phyloP scores from a whole-genome alignment of 768 basidiomycete species.

The Naganishia randhawae region DNA sequence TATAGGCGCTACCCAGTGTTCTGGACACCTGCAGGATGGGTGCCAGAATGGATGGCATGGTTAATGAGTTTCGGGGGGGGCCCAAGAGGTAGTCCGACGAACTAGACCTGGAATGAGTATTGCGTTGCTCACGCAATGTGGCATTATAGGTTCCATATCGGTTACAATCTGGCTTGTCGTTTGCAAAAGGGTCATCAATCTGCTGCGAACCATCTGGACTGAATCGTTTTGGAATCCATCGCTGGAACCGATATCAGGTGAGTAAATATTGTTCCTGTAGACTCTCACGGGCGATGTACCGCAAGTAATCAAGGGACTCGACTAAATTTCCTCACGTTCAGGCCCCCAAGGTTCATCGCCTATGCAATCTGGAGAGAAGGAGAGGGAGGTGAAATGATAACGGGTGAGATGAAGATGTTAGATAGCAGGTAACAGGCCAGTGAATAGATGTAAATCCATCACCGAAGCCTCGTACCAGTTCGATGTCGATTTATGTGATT shows the following conservation, averaged over 20 bases:
- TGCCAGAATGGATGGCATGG: conserved; percentile 77
- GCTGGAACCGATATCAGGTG: neutral
- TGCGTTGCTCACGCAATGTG: neutral
- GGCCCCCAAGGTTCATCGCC: no score
- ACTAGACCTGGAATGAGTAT: neutral
- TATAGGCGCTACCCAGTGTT: conserved; percentile 87
- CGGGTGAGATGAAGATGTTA: no score
- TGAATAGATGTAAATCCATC: no score
- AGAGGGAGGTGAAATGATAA: no score
- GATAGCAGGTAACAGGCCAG: no score
- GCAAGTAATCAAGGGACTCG: no score
- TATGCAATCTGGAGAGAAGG: no score
- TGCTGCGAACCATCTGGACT: conserved; percentile 69
- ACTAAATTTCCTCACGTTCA: no score
- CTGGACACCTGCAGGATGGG: conserved; percentile 85
- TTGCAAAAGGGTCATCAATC: conserved; percentile 74
- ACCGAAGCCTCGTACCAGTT: no score
- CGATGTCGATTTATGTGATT: no score
- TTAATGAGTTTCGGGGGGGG: conserved; percentile 86
- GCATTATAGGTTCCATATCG: conserved; percentile 74
- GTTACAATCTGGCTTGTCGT: conserved; percentile 95
- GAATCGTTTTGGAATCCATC: conserved; percentile 48
- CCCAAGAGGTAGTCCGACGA: conserved; percentile 63
- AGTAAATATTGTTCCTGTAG: neutral
- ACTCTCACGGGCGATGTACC: no score